These are phyloP conservation scores for Cercophora scortea DNA, from an alignment of 495 filamentous ascomycete species.

Conservation along the genomic window DNA sequence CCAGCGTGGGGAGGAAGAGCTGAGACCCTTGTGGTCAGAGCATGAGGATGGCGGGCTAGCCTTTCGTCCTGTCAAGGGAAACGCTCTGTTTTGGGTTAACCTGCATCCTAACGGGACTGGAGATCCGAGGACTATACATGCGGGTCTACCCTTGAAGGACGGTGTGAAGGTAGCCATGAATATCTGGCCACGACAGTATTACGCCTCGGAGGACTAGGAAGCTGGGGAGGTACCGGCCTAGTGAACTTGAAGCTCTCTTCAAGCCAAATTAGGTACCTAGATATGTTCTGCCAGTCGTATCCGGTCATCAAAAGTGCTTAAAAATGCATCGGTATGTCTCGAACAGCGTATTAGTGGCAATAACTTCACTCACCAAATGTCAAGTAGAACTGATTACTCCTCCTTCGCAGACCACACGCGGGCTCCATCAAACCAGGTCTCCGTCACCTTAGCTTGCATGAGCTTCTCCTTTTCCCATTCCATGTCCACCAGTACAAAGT, in stretches of 20 bases:
- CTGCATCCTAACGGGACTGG: conserved; percentile 40
- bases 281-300: too few species aligned
- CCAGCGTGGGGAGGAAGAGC: background rate
- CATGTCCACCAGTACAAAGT: conserved; percentile 55
- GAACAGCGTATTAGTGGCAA: too few species aligned
- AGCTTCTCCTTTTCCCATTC: conserved; percentile 44
- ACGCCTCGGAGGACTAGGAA: conserved; percentile 7
- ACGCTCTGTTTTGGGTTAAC: conserved; percentile 50
- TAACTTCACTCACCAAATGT: too few species aligned
- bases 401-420: conserved; percentile 32
- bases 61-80: conserved; percentile 42
- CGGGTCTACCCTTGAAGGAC: conserved; percentile 38
- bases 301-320: too few species aligned
- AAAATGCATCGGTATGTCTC: too few species aligned
- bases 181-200: conserved; percentile 44
- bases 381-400: background rate
- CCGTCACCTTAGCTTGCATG: conserved; percentile 39
- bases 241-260: background rate
- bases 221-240: background rate
- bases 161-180: conserved; percentile 50
- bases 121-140: conserved; percentile 39
- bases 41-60: conserved; percentile 44
- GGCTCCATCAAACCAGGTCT: conserved; percentile 50
- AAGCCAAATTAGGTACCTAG: background rate
- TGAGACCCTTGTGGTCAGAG: conserved; percentile 28